Conservation (phyloP, 805 yeast genomes). For the Metschnikowia anglica region DNA sequence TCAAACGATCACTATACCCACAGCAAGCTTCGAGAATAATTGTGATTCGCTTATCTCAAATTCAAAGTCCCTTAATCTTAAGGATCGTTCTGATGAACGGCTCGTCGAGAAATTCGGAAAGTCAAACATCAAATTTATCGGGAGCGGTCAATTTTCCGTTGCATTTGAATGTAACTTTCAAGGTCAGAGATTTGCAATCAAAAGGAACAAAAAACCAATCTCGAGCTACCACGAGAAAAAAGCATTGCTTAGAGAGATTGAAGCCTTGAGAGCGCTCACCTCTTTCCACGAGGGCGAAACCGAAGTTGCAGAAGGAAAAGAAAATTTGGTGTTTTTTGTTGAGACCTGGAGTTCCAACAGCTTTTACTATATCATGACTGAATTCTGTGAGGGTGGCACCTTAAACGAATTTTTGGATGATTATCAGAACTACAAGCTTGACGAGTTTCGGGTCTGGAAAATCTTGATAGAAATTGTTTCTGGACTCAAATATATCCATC, state of each 20-base stretch:
- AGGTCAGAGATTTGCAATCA: constrained; percentile 76
- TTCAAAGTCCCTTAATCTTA: constrained; percentile 5
- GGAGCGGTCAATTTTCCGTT: constrained; percentile 85
- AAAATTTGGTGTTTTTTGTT: constrained; percentile 72
- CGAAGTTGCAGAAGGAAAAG: constrained; percentile 62
- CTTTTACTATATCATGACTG: constrained; percentile 87
- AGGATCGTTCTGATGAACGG: constrained; percentile 39
- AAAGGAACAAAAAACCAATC: constrained; percentile 71
- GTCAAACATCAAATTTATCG: constrained; percentile 63
- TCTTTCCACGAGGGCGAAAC: constrained; percentile 38
- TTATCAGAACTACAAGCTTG: constrained; percentile 68
- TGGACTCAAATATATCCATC: constrained; percentile 81
- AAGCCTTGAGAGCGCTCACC: constrained; percentile 51
- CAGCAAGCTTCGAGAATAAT: constrained; percentile 2
- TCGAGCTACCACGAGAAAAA: constrained; percentile 51
- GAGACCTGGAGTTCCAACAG: constrained; percentile 83
- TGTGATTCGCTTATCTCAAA: constrained; percentile 4
- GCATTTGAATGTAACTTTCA: constrained; percentile 81
- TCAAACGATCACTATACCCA: constrained; percentile 13
- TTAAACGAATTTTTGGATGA: constrained; percentile 76
- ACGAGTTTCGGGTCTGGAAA: constrained; percentile 98
- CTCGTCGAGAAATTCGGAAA: constrained; percentile 50
- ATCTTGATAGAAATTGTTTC: constrained; percentile 78
- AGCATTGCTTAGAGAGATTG: constrained; percentile 73
- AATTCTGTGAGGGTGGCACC: constrained; percentile 92